Evolutionary conservation across 352 stramenopile genomes (phyloP).

Genomic region (Blastocystis sp.): DNA sequence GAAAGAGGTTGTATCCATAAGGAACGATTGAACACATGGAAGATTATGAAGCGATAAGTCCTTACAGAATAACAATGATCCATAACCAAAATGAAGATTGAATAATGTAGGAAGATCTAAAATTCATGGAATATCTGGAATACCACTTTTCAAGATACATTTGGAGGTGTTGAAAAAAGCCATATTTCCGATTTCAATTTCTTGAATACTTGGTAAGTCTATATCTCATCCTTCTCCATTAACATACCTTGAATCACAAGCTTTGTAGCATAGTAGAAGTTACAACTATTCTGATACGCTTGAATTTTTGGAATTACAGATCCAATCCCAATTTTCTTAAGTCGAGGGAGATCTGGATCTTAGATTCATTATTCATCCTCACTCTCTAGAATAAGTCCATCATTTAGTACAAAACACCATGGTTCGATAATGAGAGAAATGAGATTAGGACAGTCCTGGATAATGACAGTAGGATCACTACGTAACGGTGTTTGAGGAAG

Average conservation of each 20-base stretch:
- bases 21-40: background rate
- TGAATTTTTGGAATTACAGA: background rate
- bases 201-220: background rate
- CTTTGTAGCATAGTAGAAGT: background rate
- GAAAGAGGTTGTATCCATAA: background rate
- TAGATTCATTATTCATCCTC: background rate
- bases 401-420: background rate
- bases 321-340: background rate
- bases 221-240: background rate
- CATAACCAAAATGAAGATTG: background rate
- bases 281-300: background rate
- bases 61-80: background rate
- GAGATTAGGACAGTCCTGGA: background rate
- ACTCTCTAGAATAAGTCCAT: background rate
- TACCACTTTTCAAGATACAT: background rate
- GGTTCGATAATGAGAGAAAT: background rate
- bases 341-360: background rate
- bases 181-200: background rate
- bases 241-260: background rate
- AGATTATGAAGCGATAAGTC: background rate
- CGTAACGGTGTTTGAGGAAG: background rate
- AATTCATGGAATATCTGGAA: background rate
- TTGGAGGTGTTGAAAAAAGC: background rate
- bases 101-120: background rate
- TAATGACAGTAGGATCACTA: background rate